These are phyloP conservation scores for Mrakia frigida DNA, from an alignment of 768 basidiomycete genomes.

Conservation along the genomic window DNA sequence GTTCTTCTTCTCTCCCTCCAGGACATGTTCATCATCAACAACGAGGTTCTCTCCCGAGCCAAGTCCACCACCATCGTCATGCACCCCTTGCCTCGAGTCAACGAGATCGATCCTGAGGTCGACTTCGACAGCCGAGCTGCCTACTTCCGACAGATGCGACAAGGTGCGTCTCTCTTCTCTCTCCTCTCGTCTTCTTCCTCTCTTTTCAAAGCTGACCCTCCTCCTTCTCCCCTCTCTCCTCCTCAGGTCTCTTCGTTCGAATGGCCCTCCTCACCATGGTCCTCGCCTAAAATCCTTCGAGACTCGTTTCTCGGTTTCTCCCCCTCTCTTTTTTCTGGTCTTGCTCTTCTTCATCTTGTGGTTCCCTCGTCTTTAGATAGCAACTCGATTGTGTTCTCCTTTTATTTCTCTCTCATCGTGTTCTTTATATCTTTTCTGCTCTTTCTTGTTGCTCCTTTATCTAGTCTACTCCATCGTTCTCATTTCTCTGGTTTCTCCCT, in stretches of 20 bases:
- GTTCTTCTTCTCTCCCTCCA: background rate
- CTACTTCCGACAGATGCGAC: conserved; percentile 98
- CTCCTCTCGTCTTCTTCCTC: background rate
- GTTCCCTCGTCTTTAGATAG: background rate
- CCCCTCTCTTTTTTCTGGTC: background rate
- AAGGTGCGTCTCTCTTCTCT: conserved; percentile 51
- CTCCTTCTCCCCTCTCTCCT: background rate
- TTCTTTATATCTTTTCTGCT: background rate
- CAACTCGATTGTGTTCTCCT: background rate
- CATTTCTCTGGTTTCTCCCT: background rate
- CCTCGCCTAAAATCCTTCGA: background rate
- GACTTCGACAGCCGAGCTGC: conserved; percentile 93
- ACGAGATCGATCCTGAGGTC: conserved; percentile 97
- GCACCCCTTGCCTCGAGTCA: conserved; percentile 95
- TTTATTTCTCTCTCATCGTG: background rate
- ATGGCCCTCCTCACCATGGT: conserved; percentile 5
- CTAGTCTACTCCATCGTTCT: background rate
- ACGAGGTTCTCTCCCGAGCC: conserved; percentile 83
- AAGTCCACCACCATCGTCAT: conserved; percentile 98
- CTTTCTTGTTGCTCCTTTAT: background rate
- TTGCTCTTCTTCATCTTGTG: background rate
- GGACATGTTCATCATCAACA: conserved; percentile 86
- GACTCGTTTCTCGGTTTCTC: too few species aligned
- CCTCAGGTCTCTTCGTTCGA: conserved; percentile 2
- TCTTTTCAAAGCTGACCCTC: background rate